Base-by-base conservation (phyloP, 345 rosid genomes). In the Lepidium sativum region DNA sequence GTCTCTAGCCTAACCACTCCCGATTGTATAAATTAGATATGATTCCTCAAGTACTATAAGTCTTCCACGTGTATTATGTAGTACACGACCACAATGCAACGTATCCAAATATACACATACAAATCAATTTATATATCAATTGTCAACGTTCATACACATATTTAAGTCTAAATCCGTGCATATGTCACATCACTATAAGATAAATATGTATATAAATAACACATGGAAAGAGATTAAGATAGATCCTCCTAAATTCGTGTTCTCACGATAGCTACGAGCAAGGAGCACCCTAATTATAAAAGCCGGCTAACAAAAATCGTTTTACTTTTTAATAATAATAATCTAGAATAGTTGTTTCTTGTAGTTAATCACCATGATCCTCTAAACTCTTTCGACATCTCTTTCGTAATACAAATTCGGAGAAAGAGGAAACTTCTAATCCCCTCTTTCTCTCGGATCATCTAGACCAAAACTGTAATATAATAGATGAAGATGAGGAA, bases 261-360 rank as follows among this genome's bases (percentile, higher is more conserved):
- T 57, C 48, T 53, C 88, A 84, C 90, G 83, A 75, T 80, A 52
- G 62, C 86, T 76, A 78, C 86, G 77, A 64, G 71, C 72, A 80
- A 78, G 86, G 85, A 74, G 60, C 67, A 74, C 82, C 88, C 56
- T 68, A 56, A 65, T 57, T 48, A 42, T 63, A 40, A 54, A 75
- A 75, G 64, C 72, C 70, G 63, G 65, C 78, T 57, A 47, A 68
- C 69, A 44, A 67, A 60, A 20, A 11, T 34, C 6, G n/a, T 52
- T n/a, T n/a, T n/a, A n/a, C n/a, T n/a, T n/a, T n/a, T n/a, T n/a
- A n/a, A n/a, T n/a, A n/a, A 54, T 16, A 63, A 9, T 44, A 41
- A 38, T 21, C 76, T 42, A 57, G 35, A 45, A 52, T 60, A 41
- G 54, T 32, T 47, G n/a, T n/a, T n/a, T n/a, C n/a, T n/a, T n/a